These are phyloP conservation scores for Forsythia viridissima DNA, from an alignment of 257 asterid genomes.

Conservation along the genomic window DNA sequence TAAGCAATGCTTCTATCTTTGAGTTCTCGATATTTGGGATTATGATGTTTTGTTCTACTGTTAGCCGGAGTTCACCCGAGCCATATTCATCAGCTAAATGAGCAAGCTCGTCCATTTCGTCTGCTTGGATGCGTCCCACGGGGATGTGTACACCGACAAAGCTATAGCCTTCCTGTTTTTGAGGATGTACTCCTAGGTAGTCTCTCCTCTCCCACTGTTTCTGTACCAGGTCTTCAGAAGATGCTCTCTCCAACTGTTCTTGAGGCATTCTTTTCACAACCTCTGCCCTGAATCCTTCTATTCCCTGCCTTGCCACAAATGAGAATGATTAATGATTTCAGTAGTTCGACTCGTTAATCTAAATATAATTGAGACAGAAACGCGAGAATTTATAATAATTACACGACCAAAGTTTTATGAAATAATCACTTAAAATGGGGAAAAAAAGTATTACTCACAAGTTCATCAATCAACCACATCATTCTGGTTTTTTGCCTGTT, in stretches of 20 bases:
- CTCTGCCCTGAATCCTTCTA: constrained; percentile 86
- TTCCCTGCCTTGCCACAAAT: constrained; percentile 51
- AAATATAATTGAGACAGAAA: not conserved
- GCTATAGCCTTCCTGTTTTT: constrained; percentile 79
- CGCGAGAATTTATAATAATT: not conserved
- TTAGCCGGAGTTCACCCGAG: constrained; percentile 84
- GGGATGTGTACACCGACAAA: constrained; percentile 88
- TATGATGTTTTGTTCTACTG: constrained; percentile 90
- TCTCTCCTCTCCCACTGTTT: constrained; percentile 84
- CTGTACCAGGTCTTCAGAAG: constrained; percentile 71
- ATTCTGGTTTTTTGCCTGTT: constrained; percentile 92
- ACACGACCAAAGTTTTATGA: not conserved
- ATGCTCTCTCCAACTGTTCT: constrained; percentile 57
- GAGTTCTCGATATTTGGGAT: constrained; percentile 75
- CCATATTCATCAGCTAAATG: constrained; percentile 76
- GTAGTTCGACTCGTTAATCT: not conserved
- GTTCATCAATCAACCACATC: constrained; percentile 99
- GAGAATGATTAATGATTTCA: not conserved
- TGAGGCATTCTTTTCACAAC: constrained; percentile 84
- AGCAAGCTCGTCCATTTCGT: constrained; percentile 92
- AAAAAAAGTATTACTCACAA: constrained; percentile 50
- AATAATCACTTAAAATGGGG: not conserved
- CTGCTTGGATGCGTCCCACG: constrained; percentile 87
- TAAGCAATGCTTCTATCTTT: constrained; percentile 52
- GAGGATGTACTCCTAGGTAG: constrained; percentile 78